Base-by-base conservation (phyloP, 345 rosid species). In the Populus nigra region DNA sequence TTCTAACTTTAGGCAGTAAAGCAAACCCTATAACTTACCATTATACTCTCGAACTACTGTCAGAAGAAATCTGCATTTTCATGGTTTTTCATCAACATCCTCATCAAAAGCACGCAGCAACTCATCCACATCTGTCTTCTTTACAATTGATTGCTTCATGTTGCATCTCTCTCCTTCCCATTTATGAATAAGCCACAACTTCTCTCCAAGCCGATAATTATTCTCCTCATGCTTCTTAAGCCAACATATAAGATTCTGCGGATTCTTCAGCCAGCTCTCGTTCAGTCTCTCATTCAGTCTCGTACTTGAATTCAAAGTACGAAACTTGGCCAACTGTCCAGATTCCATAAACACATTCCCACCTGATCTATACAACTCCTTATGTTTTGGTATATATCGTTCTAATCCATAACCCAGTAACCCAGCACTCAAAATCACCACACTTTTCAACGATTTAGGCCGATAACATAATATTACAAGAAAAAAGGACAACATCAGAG, bases 131-230 rank as follows among this genome's bases (percentile, higher is more conserved):
- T 59, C 65, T 8, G 29, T 59, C 27, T 59, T 25, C 65, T 59
- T 23, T 4, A 59, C 25, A 59, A 1, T 23, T n/a, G 65, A n/a
- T 59, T 59, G 11, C 15, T 59, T 59, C 65, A 59, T 11, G 12
- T n/a, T 59, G 65, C 65, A 59, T 59, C 65, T 59, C 29, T 59
- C 65, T 23, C 65, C 65, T 59, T 59, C 65, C 65, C 65, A 59
- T 59, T 59, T 59, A 59, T n/a, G 65, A n/a, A 59, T 13, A 59
- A 59, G 65, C 65, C 65, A 59, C 65, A 59, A 4, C 65, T 3
- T 59, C 65, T 59, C 65, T 23, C 29, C 25, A n/a, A 23, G 2
- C 29, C 65, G 65, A 23, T 59, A 25, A 0, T 23, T 4, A 59
- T 10, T 23, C n/a, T 59, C 29, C 65, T n/a, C 65, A 23, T 23